These are phyloP conservation scores for Komagataella mondaviorum DNA, from an alignment of 805 yeast species.

Conservation along the genomic window DNA sequence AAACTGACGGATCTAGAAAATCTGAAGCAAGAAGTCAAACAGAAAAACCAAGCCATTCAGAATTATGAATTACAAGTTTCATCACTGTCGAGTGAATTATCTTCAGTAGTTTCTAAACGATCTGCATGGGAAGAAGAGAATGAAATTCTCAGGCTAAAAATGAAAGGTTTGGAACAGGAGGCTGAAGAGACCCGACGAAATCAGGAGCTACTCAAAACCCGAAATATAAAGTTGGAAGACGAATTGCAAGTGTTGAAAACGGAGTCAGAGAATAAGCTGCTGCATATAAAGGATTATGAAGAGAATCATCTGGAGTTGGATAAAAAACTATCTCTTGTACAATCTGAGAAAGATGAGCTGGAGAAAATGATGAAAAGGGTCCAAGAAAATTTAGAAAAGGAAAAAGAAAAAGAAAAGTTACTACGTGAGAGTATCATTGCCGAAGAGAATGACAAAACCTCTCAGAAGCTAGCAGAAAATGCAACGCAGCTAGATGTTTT, in stretches of 20 bases:
- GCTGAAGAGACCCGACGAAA: neutral
- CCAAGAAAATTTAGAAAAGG: conserved; percentile 11
- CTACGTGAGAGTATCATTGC: conserved; percentile 7
- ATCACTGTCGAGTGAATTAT: neutral
- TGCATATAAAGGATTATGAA: neutral
- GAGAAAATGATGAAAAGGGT: conserved; percentile 4
- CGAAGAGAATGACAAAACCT: conserved; percentile 8
- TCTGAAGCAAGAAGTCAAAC: conserved; percentile 2
- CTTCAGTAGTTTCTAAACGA: neutral
- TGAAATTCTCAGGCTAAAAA: neutral
- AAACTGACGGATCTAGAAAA: neutral
- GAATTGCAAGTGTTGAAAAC: neutral
- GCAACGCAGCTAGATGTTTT: conserved; percentile 23
- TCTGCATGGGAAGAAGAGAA: neutral
- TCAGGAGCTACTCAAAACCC: neutral
- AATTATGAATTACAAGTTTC: neutral
- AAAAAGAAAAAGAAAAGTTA: conserved; percentile 5
- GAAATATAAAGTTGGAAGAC: neutral
- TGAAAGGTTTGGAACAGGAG: neutral
- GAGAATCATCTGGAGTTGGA: neutral
- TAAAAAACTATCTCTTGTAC: neutral
- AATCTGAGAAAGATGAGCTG: neutral
- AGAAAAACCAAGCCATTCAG: neutral
- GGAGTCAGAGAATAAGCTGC: neutral
- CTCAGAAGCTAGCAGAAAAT: neutral